Base-by-base conservation (phyloP, 441 rosid genomes). In the Erysimum pusillum region DNA sequence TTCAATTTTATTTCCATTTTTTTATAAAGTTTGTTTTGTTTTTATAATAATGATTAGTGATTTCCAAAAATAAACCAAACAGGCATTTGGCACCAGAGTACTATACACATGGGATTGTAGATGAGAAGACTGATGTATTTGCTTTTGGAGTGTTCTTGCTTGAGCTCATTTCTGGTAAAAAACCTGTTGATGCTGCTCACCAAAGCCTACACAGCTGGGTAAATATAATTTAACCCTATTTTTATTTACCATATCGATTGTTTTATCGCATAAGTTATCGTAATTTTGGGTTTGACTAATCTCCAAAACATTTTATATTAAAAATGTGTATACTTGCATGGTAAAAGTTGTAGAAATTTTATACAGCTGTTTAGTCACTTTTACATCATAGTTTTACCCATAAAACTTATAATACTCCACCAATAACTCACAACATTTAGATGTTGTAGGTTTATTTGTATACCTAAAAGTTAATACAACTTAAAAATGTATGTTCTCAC, bases 71-170 rank as follows among this genome's bases (percentile, higher is more conserved):
- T 8, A 52, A 52, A 56, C 20, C 6, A 77, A 51, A 78, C 62
- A 95, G 98, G 83, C 99, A 95, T 78, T 86, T 95, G 36, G 99
- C 99, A 15, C 99, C 99, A 2, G 99, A 95, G 85, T 95, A 95
- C 86, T 95, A 88, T 45, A 85, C 84, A 89, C 98, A 91, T 83
- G 99, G 99, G 64, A 90, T 89, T 71, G 99, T 95, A 66, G 99
- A 95, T 81, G 98, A 95, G 93, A 95, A 95, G 83, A 95, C 97
- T 39, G 98, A 92, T 82, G 98, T 95, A 49, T 95, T 95, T 79
- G 98, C 98, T 2, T 95, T 91, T 78, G 99, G 99, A 32, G 99
- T 95, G 17, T 91, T 93, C 79, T 75, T 93, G 54, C 83, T 95
- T 65, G 99, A 95, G 63, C 83, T 92, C 11, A 84, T 95, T 74